Evolutionary conservation across 2,329 filamentous ascomycete species (phyloP).

Genomic region (Colletotrichum abscissum): DNA sequence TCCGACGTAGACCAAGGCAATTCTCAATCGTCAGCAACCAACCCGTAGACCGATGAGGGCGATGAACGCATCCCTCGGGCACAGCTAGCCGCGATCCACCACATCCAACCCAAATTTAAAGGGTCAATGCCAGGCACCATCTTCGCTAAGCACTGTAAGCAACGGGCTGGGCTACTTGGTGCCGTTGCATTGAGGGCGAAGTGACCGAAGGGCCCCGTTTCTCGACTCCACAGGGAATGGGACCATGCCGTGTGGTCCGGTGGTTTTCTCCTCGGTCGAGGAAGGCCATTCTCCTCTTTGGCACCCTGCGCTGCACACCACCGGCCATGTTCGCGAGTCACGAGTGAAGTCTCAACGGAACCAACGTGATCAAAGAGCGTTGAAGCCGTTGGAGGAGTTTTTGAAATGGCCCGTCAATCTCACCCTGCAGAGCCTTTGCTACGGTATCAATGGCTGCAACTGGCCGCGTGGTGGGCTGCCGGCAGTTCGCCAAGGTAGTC

Average conservation of each 20-base stretch:
- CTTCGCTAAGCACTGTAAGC: not conserved
- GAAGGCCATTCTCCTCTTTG: not conserved
- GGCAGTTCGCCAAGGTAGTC: constrained; percentile 27
- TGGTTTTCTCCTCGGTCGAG: not conserved
- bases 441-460: constrained; percentile 8
- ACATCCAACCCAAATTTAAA: constrained; percentile 12
- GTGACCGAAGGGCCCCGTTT: constrained; percentile 7
- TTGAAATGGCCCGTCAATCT: not conserved
- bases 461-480: constrained; percentile 5
- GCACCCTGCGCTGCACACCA: not conserved
- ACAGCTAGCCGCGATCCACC: not conserved
- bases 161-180: not conserved
- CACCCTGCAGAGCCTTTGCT: not conserved
- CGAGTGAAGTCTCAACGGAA: not conserved
- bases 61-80: not conserved
- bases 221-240: not conserved
- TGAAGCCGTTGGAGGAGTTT: not conserved
- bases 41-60: not conserved
- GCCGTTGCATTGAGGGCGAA: not conserved
- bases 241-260: not conserved
- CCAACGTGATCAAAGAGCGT: not conserved
- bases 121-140: constrained; percentile 19
- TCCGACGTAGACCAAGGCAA: not conserved
- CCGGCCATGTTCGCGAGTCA: not conserved
- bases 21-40: not conserved